Evolutionary conservation across 1,139 yeast genomes (phyloP).

Genomic region (Hyphopichia buzzinii): DNA sequence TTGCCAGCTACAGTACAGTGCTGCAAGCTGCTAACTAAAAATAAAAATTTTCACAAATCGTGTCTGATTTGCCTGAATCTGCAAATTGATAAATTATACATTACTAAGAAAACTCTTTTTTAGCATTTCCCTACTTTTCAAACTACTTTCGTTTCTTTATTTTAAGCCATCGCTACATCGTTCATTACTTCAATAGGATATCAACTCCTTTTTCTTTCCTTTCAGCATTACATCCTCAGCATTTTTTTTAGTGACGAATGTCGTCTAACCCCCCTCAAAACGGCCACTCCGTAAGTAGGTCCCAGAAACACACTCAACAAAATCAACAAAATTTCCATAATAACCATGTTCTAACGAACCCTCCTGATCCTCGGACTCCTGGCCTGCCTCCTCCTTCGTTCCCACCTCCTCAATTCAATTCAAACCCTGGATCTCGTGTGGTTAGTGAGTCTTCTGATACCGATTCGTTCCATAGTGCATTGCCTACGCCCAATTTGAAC

Average conservation of each 20-base stretch:
- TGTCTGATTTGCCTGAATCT: background rate
- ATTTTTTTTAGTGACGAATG: no score
- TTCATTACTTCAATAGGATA: no score
- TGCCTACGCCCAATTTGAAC: conserved; percentile 29
- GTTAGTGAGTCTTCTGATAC: conserved; percentile 9
- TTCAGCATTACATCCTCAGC: no score
- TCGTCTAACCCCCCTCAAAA: no score
- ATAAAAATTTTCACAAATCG: background rate
- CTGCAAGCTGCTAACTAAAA: background rate
- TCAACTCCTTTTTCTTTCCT: background rate
- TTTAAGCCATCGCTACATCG: background rate
- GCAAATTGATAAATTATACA: background rate
- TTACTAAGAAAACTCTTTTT: no score
- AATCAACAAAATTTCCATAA: no score
- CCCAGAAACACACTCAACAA: no score
- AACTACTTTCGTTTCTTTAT: background rate
- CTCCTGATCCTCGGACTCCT: no score
- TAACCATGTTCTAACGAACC: no score
- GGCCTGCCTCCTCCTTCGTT: conserved; percentile 8
- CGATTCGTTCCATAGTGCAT: conserved; percentile 12
- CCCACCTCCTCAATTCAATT: conserved; percentile 6
- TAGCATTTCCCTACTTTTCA: no score
- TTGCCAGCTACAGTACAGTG: no score
- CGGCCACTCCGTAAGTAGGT: no score
- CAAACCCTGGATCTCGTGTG: conserved; percentile 1